A percentile compares a stretch with the other conserved stretches of the same genome.
Evolutionary conservation across 2,329 filamentous ascomycete genomes (phyloP).

Genomic region (Aureobasidium zeae): DNA sequence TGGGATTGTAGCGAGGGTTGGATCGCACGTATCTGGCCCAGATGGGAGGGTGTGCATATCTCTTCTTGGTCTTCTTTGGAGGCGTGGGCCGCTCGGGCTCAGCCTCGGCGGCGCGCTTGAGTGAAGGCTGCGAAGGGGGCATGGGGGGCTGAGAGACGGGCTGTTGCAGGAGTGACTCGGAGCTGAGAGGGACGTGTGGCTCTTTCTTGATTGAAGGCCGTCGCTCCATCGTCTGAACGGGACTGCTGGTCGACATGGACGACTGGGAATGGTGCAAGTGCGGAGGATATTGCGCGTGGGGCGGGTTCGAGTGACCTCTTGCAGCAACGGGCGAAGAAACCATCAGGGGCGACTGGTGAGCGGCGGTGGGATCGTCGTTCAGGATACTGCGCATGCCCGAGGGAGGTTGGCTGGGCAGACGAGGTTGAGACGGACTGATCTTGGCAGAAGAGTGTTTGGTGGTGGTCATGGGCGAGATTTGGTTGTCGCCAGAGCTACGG

Average conservation of each 20-base stretch:
- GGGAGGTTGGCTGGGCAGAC: conserved; percentile 6
- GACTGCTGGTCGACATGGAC: conserved; percentile 5
- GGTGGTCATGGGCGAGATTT: conserved; percentile 11
- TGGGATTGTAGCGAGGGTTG: conserved; percentile 22
- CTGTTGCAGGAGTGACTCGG: conserved; percentile 17
- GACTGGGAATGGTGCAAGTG: conserved; percentile 11
- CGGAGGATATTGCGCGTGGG: not conserved
- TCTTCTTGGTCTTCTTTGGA: conserved; percentile 24
- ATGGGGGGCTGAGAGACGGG: conserved; percentile 4
- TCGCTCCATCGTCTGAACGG: conserved; percentile 1
- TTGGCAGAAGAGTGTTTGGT: conserved; percentile 8
- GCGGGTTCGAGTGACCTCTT: conserved; percentile 1
- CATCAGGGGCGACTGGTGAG: conserved; percentile 4
- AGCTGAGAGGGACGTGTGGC: not conserved
- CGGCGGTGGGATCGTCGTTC: conserved; percentile 9
- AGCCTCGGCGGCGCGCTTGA: conserved; percentile 24
- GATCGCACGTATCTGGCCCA: conserved; percentile 26
- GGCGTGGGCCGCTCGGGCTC: conserved; percentile 21
- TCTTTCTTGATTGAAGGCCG: conserved; percentile 5
- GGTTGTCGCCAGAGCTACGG: conserved; percentile 10
- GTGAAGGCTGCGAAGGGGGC: conserved; percentile 9
- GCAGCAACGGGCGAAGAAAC: conserved; percentile 4
- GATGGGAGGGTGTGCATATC: conserved; percentile 25
- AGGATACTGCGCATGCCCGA: conserved; percentile 7
- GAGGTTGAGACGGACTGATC: conserved; percentile 6